Percentiles rank a stretch among this genome's conserved stretches.
phyloP scores from a whole-genome alignment of 1,139 yeast species.

The Hyphopichia burtonii region DNA sequence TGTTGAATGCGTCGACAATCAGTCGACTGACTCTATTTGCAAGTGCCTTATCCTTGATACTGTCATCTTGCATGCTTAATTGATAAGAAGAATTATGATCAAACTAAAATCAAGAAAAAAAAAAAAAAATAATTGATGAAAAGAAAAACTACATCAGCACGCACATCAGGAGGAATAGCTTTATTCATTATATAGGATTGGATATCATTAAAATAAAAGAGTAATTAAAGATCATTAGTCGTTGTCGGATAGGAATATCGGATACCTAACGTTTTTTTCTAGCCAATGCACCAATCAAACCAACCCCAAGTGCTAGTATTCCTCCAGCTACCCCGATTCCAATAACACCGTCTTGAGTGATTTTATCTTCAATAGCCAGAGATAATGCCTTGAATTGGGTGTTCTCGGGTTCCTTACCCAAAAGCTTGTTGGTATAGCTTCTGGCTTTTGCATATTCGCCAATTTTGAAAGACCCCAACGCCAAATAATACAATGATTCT shows the following conservation, averaged over 20 bases:
- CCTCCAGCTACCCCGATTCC: conserved; percentile 90
- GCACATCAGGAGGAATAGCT: not conserved
- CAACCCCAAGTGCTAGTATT: conserved; percentile 78
- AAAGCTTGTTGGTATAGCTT: conserved; percentile 75
- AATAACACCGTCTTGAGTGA: conserved; percentile 82
- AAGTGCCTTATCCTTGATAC: conserved; percentile 4
- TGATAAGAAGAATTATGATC: not conserved
- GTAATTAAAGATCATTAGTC: too few relatives aligned
- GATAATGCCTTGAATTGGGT: conserved; percentile 72
- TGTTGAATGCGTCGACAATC: conserved; percentile 19
- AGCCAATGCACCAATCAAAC: conserved; percentile 58
- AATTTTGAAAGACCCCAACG: conserved; percentile 84
- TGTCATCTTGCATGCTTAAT: not conserved
- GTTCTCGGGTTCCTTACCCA: conserved; percentile 80
- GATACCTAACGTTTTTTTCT: conserved; percentile 36
- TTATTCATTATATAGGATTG: too few relatives aligned
- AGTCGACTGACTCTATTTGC: conserved; percentile 14
- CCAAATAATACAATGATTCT: conserved; percentile 84
- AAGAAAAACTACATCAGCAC: not conserved
- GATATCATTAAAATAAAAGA: too few relatives aligned
- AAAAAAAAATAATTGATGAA: not conserved
- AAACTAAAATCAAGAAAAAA: not conserved
- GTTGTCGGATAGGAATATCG: too few relatives aligned
- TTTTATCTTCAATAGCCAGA: conserved; percentile 76
- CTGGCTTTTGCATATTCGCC: conserved; percentile 88